Base-by-base conservation (phyloP, 805 yeast genomes). In the Pichia cephalocereana region DNA sequence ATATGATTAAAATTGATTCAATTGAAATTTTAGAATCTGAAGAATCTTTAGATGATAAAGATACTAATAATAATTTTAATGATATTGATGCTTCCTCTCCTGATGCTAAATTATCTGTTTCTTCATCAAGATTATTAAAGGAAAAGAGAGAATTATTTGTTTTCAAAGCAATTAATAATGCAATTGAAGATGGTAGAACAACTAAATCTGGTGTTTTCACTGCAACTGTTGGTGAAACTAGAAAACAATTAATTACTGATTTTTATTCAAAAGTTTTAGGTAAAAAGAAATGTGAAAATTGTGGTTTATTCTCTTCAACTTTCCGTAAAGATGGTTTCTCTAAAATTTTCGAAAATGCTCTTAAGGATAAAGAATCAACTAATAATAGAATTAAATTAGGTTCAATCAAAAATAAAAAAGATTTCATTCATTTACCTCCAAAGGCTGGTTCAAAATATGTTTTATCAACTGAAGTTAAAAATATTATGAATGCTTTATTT, bases 321-420 rank as follows among this genome's bases (percentile, higher is more conserved):
- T 91, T 83, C 72, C 81, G 99, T 70, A 91, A 90, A 60, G 99
- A 93, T 64, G 99, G 99, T 0, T 83, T 80, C 62, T 77, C 90
- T 52, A 93, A 95, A 71, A 80, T 93, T 54, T 93, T 93, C 61
- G 98, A 93, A 69, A 82, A 81, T 55, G 80, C 95, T 7, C 74
- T 95, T 56, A 76, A 76, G 44, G 96, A 87, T 45, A 87, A 87
- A 63, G 96, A 91, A 64, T 61, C 77, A 46, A 72, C 83, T 46
- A 83, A 83, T 67, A 93, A 93, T 71, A 73, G 91, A 64, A 80
- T 86, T 54, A 87, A 82, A 67, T 67, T 81, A 46, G 58, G 57
- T 28, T 54, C 54, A 8, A 42, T 52, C 14, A 46, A 46, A 14
- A 49, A 57, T 17, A 60, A 57, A 8, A 53, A 50, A 10, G 51